phyloP scores from a whole-genome alignment of 345 rosid species.

The Acer saccharum region DNA sequence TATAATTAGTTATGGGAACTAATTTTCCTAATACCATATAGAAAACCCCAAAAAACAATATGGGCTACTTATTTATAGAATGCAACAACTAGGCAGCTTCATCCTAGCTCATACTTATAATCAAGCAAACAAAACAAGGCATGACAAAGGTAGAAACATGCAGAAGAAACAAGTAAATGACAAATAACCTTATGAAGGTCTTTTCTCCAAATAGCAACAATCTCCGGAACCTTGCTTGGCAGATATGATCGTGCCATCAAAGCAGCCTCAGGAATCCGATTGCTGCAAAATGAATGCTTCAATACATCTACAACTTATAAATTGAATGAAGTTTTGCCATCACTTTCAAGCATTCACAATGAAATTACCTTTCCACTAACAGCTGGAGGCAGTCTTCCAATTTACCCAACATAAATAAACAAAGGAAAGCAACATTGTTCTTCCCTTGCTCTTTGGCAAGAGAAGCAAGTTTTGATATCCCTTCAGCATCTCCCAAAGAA shows the following conservation, averaged over 20 bases:
- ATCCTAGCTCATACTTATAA: not conserved
- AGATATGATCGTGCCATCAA: slow-evolving; percentile 97
- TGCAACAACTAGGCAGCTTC: not conserved
- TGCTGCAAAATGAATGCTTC: slow-evolving; percentile 52
- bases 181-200: slow-evolving; percentile 79
- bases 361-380: slow-evolving; percentile 82
- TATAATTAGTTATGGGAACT: not conserved
- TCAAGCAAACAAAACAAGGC: not conserved
- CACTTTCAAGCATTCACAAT: slow-evolving; percentile 16
- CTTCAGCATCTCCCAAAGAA: slow-evolving; percentile 95
- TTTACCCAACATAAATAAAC: slow-evolving; percentile 92
- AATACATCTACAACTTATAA: slow-evolving; percentile 16
- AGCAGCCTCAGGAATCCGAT: slow-evolving; percentile 99
- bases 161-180: slow-evolving; percentile 10
- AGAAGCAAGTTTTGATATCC: slow-evolving; percentile 74
- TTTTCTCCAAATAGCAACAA: slow-evolving; percentile 95
- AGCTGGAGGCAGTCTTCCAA: slow-evolving; percentile 93
- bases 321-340: slow-evolving; percentile 10
- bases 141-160: not conserved
- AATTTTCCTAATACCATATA: not conserved
- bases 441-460: slow-evolving; percentile 97
- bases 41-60: not conserved
- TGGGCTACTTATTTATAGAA: not conserved
- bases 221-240: slow-evolving; percentile 98
- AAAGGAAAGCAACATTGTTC: slow-evolving; percentile 94